Conservation (phyloP, 177 flowering plant species). For the Vitis hybrid region DNA sequence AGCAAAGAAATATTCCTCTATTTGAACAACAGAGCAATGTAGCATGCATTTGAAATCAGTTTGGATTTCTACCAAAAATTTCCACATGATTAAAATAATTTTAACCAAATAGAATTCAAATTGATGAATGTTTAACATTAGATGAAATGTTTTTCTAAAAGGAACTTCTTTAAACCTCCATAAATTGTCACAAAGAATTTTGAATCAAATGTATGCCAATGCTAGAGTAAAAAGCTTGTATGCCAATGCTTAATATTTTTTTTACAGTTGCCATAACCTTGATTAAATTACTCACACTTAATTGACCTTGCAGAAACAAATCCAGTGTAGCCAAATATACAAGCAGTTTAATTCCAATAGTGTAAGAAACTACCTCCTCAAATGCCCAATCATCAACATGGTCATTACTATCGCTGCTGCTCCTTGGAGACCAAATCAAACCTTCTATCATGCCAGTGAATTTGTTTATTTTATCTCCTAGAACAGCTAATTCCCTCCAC, state of each 20-base stretch:
- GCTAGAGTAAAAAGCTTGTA: neutral
- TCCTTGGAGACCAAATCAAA: constrained; percentile 85
- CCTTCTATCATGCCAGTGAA: constrained; percentile 90
- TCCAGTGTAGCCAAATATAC: neutral
- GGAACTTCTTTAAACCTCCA: neutral
- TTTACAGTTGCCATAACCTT: neutral
- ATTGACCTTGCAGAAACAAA: neutral
- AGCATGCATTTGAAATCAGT: too few species aligned
- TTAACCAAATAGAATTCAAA: too few species aligned
- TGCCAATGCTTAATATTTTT: neutral
- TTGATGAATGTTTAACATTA: too few species aligned
- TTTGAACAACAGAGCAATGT: too few species aligned
- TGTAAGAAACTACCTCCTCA: constrained; percentile 65
- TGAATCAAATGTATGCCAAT: neutral
- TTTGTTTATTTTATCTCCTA: constrained; percentile 87
- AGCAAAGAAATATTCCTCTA: too few species aligned
- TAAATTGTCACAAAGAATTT: neutral
- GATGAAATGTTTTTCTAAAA: too few species aligned
- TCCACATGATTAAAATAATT: too few species aligned
- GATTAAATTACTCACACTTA: neutral
- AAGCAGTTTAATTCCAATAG: neutral
- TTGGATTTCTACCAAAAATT: too few species aligned
- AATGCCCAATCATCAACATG: constrained; percentile 76
- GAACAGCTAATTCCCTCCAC: constrained; percentile 78
- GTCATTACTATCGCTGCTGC: constrained; percentile 50